Percentiles rank a stretch among this genome's conserved stretches.
Conservation (phyloP, 805 yeast species). For the Saturnispora gosingensis region DNA sequence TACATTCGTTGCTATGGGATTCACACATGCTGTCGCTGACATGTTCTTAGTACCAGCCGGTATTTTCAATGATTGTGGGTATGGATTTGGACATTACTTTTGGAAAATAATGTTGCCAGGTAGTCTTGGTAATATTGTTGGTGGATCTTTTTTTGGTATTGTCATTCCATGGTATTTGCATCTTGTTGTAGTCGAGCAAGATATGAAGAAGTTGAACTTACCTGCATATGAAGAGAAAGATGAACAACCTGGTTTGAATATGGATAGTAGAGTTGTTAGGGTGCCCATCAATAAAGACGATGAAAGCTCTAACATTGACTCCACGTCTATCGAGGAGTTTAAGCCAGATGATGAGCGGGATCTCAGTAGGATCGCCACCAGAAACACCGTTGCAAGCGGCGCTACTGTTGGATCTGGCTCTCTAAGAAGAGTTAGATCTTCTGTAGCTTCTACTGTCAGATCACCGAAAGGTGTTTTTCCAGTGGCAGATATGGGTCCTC, state of each 20-base stretch:
- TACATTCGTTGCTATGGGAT: slow-evolving; percentile 72
- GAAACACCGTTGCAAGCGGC: background rate
- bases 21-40: slow-evolving; percentile 76
- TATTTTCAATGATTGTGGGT: slow-evolving; percentile 53
- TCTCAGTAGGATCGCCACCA: slow-evolving; percentile 7
- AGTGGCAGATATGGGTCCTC: slow-evolving; percentile 67
- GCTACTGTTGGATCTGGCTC: background rate
- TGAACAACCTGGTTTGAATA: slow-evolving; percentile 70
- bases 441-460: slow-evolving; percentile 19
- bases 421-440: background rate
- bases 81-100: slow-evolving; percentile 53
- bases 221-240: slow-evolving; percentile 66
- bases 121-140: slow-evolving; percentile 65
- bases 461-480: slow-evolving; percentile 79
- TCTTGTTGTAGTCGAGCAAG: slow-evolving; percentile 61
- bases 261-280: slow-evolving; percentile 72
- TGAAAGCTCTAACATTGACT: background rate
- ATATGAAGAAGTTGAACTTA: slow-evolving; percentile 48
- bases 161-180: slow-evolving; percentile 68
- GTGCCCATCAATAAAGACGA: slow-evolving; percentile 6
- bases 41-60: slow-evolving; percentile 64
- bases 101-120: slow-evolving; percentile 72
- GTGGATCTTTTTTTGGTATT: slow-evolving; percentile 63
- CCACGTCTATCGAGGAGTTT: slow-evolving; percentile 12
- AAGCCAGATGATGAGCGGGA: slow-evolving; percentile 13